Percentiles rank a stretch among this genome's conserved stretches.
phyloP scores from a whole-genome alignment of 257 asterid genomes.

The Nicotiana attenuata region DNA sequence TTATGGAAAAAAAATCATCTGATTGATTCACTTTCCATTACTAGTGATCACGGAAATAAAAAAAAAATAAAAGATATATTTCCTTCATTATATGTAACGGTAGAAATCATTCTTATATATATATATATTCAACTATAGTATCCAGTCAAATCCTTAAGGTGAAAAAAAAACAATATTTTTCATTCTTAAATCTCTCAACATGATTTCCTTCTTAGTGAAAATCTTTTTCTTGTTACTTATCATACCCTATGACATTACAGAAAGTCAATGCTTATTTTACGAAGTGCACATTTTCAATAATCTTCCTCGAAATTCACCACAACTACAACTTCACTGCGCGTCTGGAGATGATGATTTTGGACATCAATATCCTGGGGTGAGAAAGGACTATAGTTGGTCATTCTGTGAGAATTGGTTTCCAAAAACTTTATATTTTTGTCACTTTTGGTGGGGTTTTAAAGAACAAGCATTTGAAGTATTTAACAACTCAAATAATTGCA shows the following conservation, averaged over 20 bases:
- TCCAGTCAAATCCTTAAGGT: too few relatives aligned
- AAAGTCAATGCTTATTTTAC: not conserved
- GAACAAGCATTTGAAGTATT: not conserved
- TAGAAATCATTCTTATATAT: not conserved
- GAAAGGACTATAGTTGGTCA: not conserved
- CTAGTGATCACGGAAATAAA: not conserved
- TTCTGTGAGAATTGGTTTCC: not conserved
- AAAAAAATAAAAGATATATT: not conserved
- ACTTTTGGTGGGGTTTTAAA: not conserved
- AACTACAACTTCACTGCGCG: not conserved
- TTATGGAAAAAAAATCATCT: not conserved
- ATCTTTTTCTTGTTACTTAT: too few relatives aligned
- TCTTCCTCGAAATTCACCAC: not conserved
- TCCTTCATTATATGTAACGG: not conserved
- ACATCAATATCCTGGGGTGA: not conserved
- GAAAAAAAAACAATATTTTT: too few relatives aligned
- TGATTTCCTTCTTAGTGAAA: too few relatives aligned
- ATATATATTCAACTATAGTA: too few relatives aligned
- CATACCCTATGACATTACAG: not conserved
- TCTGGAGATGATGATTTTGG: not conserved
- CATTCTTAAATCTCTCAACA: too few relatives aligned
- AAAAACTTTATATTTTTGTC: not conserved
- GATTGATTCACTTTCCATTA: not conserved
- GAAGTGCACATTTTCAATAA: not conserved
- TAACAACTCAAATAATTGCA: not conserved